Base-by-base conservation (phyloP, 129 eudicot species). In the Solidago caesia region DNA sequence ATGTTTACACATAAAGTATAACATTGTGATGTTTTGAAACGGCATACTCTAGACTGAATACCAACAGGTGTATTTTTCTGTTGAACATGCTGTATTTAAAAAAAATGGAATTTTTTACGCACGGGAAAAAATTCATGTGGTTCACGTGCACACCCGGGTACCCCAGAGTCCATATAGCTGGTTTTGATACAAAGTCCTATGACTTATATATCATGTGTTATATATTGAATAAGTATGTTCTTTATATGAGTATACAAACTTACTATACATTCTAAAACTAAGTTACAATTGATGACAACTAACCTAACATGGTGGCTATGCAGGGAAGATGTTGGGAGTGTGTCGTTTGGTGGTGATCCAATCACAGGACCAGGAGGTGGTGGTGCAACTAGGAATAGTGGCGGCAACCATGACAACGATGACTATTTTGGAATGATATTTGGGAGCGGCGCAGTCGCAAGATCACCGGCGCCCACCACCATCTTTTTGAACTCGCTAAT, bases 311-410 rank as follows among this genome's bases (percentile, higher is more conserved):
- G 49, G 0, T 43, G 14, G 7, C 67, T 2, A 27, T 55, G 71
- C 74, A 84, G 91, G 79, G 82, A 79, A 42, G 67, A 78, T 2
- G 67, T 73, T 27, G 73, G 80, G 46, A 76, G 66, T 68, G 77
- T 87, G 64, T 68, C 85, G 10, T 79, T 58, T 55, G 92, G 89
- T 39, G 80, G 60, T 62, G 90, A 83, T 25, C 58, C 82, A 6
- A 71, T 86, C 66, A 73, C 80, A 8, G 81, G 77, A 52, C 39
- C 39, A 33, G 39, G 39, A 33, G 39, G 3, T 33, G 80, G 84
- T 42, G 72, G 83, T 16, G 67, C 39, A 55, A 75, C 69, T 66
- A 77, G 86, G 47, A 75, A 68, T 52, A 56, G 21, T 3, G 83
- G 58, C 9, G 74, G 70, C 46, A 64, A 70, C 69, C 27, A 46